phyloP scores from a whole-genome alignment of 2,329 filamentous ascomycete genomes.

The Clarireedia paspali region DNA sequence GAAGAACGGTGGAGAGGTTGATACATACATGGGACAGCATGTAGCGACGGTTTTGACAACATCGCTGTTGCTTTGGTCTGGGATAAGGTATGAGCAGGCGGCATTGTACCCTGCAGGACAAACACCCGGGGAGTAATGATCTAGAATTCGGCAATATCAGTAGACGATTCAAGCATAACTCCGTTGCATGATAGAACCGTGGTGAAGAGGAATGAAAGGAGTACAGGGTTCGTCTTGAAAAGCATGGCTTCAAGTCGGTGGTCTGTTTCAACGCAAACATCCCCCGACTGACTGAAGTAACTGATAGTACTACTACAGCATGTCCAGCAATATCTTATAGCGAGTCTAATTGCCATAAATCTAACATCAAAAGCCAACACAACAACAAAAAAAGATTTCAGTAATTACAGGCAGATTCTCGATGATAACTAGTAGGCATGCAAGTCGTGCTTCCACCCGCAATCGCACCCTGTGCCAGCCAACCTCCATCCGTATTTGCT shows the following conservation, averaged over 20 bases:
- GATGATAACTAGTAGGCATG: constrained; percentile 1
- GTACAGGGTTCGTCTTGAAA: too few relatives aligned
- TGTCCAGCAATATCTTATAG: not conserved
- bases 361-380: too few relatives aligned
- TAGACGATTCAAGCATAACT: not conserved
- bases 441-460: not conserved
- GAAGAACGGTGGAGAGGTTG: not conserved
- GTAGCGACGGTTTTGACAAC: constrained; percentile 1
- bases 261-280: too few relatives aligned
- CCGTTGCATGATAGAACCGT: too few relatives aligned
- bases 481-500: not conserved
- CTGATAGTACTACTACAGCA: too few relatives aligned
- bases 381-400: not conserved
- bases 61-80: not conserved
- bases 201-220: not conserved
- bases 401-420: not conserved
- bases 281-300: too few relatives aligned
- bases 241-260: too few relatives aligned
- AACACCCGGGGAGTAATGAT: constrained; percentile 3
- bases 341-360: not conserved
- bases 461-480: constrained; percentile 1
- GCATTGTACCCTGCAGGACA: not conserved
- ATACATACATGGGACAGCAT: constrained; percentile 4
- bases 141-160: not conserved
- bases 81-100: constrained; percentile 1